Evolutionary conservation across 2,329 filamentous ascomycete genomes (phyloP).

Genomic region (Berkeleyomyces basicola): DNA sequence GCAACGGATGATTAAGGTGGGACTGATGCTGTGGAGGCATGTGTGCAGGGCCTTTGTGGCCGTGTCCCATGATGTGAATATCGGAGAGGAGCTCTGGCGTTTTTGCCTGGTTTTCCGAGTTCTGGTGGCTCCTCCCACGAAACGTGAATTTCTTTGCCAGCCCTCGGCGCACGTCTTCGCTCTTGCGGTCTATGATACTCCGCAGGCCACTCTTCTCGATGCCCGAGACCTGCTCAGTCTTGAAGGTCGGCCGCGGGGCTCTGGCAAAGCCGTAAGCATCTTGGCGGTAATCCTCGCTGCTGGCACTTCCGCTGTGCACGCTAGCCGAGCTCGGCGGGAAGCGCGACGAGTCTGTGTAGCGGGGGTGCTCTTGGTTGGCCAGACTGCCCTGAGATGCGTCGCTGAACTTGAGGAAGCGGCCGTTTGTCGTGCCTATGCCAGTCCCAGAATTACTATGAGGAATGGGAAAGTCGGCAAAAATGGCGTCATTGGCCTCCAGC

Average conservation of each 20-base stretch:
- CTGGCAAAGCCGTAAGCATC: slow-evolving; percentile 28
- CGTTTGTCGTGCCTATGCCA: slow-evolving; percentile 27
- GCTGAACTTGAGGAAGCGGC: slow-evolving; percentile 30
- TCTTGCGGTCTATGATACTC: slow-evolving; percentile 36
- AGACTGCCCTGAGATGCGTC: slow-evolving; percentile 22
- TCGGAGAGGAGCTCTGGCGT: slow-evolving; percentile 15
- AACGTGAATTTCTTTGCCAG: slow-evolving; percentile 38
- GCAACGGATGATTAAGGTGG: background rate
- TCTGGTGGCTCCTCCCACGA: slow-evolving; percentile 24
- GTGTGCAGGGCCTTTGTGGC: slow-evolving; percentile 5
- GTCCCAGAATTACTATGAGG: slow-evolving; percentile 21
- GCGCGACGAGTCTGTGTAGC: background rate
- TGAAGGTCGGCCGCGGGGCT: slow-evolving; percentile 27
- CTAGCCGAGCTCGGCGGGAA: slow-evolving; percentile 3
- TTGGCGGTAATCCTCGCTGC: slow-evolving; percentile 1
- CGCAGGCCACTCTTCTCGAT: slow-evolving; percentile 40
- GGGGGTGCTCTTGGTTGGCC: slow-evolving; percentile 18
- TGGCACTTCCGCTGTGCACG: background rate
- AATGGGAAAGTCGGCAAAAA: slow-evolving; percentile 23
- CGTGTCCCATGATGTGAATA: slow-evolving; percentile 16
- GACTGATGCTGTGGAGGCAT: slow-evolving; percentile 13
- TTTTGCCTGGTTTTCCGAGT: background rate
- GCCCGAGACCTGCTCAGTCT: slow-evolving; percentile 33
- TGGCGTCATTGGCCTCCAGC: slow-evolving; percentile 25
- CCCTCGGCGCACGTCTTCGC: slow-evolving; percentile 36